Percentiles rank a stretch among this genome's conserved stretches.
Evolutionary conservation across 2,329 filamentous ascomycete genomes (phyloP).

Genomic region (Stachybotrys echinatus): DNA sequence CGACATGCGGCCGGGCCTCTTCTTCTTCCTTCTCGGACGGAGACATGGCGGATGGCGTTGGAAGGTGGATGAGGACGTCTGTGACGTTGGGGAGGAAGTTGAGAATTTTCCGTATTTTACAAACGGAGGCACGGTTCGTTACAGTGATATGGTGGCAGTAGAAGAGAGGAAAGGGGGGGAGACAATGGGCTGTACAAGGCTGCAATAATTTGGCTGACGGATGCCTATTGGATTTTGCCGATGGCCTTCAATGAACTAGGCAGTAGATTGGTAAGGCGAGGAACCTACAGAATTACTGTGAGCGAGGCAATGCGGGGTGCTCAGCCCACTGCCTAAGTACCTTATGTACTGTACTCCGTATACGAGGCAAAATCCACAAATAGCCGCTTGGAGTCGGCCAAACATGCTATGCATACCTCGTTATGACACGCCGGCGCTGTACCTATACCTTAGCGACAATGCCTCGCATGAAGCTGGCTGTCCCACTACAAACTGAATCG

Average conservation of each 20-base stretch:
- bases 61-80: conserved; percentile 7
- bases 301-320: not conserved
- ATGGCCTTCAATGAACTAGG: not conserved
- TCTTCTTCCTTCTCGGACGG: conserved; percentile 31
- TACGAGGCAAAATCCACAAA: too few species aligned
- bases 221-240: not conserved
- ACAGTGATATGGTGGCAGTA: not conserved
- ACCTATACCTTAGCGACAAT: too few species aligned
- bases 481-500: too few species aligned
- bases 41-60: conserved; percentile 29
- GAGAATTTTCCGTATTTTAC: too few species aligned
- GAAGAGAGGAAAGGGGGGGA: not conserved
- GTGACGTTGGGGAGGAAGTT: not conserved
- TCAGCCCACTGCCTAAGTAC: not conserved
- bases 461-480: too few species aligned
- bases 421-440: too few species aligned
- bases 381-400: too few species aligned
- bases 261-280: not conserved
- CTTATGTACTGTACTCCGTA: not conserved
- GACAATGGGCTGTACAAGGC: not conserved
- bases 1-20: conserved; percentile 39
- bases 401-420: too few species aligned
- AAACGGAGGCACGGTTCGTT: too few species aligned
- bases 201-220: not conserved
- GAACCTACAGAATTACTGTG: not conserved